These are phyloP conservation scores for Astraeus odoratus DNA, from an alignment of 768 basidiomycete genomes.

Conservation along the genomic window DNA sequence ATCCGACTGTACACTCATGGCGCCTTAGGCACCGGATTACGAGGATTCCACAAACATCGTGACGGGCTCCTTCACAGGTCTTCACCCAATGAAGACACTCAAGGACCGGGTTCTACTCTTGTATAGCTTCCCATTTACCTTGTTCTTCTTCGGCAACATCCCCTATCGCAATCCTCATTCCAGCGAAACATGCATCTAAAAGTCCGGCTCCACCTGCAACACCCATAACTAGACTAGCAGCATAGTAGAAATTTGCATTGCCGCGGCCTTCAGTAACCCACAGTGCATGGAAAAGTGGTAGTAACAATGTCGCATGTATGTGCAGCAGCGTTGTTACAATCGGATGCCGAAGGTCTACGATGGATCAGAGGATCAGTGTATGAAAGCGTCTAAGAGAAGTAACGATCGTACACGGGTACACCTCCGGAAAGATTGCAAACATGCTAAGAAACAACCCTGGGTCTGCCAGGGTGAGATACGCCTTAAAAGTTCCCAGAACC, in stretches of 20 bases:
- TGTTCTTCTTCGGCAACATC: constrained; percentile 35
- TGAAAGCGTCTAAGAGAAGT: not conserved
- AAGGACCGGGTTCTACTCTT: constrained; percentile 16
- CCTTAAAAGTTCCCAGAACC: constrained; percentile 77
- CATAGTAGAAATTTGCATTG: constrained; percentile 98
- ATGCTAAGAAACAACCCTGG: constrained; percentile 81
- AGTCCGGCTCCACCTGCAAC: constrained; percentile 80
- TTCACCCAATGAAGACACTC: too few species aligned
- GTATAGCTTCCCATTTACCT: constrained; percentile 24
- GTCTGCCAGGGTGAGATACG: constrained; percentile 88
- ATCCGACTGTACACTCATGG: too few species aligned
- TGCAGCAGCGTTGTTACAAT: constrained; percentile 80
- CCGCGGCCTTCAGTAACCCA: constrained; percentile 92
- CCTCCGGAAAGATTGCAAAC: constrained; percentile 77
- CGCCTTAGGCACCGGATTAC: too few species aligned
- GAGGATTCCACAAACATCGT: too few species aligned
- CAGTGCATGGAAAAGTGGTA: constrained; percentile 86
- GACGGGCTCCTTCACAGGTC: too few species aligned
- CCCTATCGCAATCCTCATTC: constrained; percentile 69
- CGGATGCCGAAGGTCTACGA: constrained; percentile 74
- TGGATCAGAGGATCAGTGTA: not conserved
- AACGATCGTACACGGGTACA: constrained; percentile 61
- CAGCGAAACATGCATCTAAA: constrained; percentile 77
- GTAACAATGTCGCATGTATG: constrained; percentile 73
- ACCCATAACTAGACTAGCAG: constrained; percentile 89